Evolutionary conservation across 2,329 filamentous ascomycete species (phyloP).

Genomic region (Stagonosporopsis chrysanthemi): DNA sequence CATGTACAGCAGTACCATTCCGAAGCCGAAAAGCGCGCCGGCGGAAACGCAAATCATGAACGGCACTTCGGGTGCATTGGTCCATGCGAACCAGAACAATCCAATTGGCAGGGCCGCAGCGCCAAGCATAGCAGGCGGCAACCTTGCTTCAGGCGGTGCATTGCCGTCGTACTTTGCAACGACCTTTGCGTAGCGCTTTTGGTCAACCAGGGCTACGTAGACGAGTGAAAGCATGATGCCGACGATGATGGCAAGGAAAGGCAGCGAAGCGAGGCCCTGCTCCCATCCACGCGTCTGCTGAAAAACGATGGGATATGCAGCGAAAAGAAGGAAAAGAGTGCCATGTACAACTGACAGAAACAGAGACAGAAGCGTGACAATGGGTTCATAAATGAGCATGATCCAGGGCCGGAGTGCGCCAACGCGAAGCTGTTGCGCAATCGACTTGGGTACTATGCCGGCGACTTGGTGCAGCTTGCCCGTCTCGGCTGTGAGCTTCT

Average conservation of each 20-base stretch:
- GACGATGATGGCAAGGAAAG: slow-evolving; percentile 67
- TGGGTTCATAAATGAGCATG: slow-evolving; percentile 64
- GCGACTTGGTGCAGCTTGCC: slow-evolving; percentile 64
- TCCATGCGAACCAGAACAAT: slow-evolving; percentile 62
- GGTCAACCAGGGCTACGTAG: slow-evolving; percentile 28
- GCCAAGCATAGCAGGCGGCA: slow-evolving; percentile 61
- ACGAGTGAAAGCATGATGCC: slow-evolving; percentile 56
- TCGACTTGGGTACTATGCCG: slow-evolving; percentile 43
- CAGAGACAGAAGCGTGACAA: slow-evolving; percentile 43
- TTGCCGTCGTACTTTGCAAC: slow-evolving; percentile 45
- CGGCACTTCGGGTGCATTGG: slow-evolving; percentile 57
- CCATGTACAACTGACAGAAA: slow-evolving; percentile 28
- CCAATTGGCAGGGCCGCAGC: slow-evolving; percentile 58
- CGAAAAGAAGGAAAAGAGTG: slow-evolving; percentile 48
- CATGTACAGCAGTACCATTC: slow-evolving; percentile 43
- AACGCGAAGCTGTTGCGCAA: slow-evolving; percentile 64
- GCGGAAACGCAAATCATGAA: slow-evolving; percentile 63
- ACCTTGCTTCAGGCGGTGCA: slow-evolving; percentile 61
- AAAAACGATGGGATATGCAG: slow-evolving; percentile 66
- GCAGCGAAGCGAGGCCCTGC: slow-evolving; percentile 64
- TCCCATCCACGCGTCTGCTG: slow-evolving; percentile 60
- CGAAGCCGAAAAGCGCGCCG: slow-evolving; percentile 56
- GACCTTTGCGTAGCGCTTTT: slow-evolving; percentile 26
- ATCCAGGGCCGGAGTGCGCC: slow-evolving; percentile 62
- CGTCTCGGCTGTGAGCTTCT: slow-evolving; percentile 71